These are phyloP conservation scores for Penicillium sp. DNA, from an alignment of 2,329 filamentous ascomycete genomes.

Conservation along the genomic window DNA sequence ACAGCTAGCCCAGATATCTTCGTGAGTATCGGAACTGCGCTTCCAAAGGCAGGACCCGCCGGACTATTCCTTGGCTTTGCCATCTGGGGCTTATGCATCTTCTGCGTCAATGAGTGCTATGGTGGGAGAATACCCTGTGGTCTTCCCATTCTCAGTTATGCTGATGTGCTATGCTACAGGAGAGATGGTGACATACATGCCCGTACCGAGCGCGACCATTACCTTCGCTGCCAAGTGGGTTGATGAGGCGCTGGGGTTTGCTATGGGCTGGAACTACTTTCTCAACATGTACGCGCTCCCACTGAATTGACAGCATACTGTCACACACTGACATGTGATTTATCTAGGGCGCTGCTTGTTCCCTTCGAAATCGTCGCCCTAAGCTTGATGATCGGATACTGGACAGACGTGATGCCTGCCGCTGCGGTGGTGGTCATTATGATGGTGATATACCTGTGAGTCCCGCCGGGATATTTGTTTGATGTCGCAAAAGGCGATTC, in stretches of 20 bases:
- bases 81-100: conserved; percentile 28
- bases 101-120: conserved; percentile 35
- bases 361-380: too few relatives aligned
- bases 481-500: too few relatives aligned
- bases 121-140: conserved; percentile 2
- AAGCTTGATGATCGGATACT: conserved; percentile 38
- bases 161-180: conserved; percentile 10
- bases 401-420: conserved; percentile 41
- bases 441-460: conserved; percentile 41
- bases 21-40: conserved; percentile 23
- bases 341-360: too few relatives aligned
- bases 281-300: conserved; percentile 9
- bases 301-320: conserved; percentile 17
- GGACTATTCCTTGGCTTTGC: conserved; percentile 37
- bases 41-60: conserved; percentile 40
- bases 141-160: too few relatives aligned
- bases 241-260: conserved; percentile 32
- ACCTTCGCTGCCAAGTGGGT: conserved; percentile 31
- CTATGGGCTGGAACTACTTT: conserved; percentile 32
- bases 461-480: conserved; percentile 1
- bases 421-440: conserved; percentile 42
- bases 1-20: too few relatives aligned
- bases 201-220: conserved; percentile 23
- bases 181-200: conserved; percentile 32
- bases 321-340: conserved; percentile 35